Conservation (phyloP, 2,329 filamentous ascomycete genomes). For the Ceratocystis eucalypticola region DNA sequence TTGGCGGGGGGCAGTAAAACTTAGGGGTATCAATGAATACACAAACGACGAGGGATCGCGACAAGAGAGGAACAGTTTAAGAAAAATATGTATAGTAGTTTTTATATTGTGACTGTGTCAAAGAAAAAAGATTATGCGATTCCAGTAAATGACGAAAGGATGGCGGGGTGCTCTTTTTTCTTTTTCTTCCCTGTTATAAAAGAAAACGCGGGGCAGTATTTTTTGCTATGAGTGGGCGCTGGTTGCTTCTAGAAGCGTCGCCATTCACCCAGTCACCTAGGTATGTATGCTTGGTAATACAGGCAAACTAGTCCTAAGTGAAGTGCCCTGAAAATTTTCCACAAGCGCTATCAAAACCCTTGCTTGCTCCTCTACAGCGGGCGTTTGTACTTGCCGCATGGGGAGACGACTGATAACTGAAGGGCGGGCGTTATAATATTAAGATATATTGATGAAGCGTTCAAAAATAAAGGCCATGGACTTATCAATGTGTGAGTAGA, state of each 20-base stretch:
- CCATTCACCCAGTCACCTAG: no score
- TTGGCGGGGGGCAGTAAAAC: conserved; percentile 33
- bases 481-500: neutral
- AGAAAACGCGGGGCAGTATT: conserved; percentile 15
- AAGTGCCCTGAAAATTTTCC: conserved; percentile 15
- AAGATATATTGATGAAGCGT: no score
- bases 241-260: neutral
- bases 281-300: conserved; percentile 2
- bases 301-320: neutral
- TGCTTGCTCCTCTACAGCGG: neutral
- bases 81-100: neutral
- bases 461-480: no score
- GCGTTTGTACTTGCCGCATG: neutral
- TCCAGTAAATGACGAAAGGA: conserved; percentile 22
- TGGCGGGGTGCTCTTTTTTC: conserved; percentile 14
- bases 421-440: neutral
- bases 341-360: neutral
- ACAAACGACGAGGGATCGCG: conserved; percentile 2
- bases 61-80: neutral
- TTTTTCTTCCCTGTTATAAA: neutral
- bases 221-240: neutral
- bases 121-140: conserved; percentile 9
- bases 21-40: conserved; percentile 1
- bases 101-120: neutral
- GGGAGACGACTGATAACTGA: neutral